Base-by-base conservation (phyloP, 208 protist genomes). In the Crithidia thermophila region DNA sequence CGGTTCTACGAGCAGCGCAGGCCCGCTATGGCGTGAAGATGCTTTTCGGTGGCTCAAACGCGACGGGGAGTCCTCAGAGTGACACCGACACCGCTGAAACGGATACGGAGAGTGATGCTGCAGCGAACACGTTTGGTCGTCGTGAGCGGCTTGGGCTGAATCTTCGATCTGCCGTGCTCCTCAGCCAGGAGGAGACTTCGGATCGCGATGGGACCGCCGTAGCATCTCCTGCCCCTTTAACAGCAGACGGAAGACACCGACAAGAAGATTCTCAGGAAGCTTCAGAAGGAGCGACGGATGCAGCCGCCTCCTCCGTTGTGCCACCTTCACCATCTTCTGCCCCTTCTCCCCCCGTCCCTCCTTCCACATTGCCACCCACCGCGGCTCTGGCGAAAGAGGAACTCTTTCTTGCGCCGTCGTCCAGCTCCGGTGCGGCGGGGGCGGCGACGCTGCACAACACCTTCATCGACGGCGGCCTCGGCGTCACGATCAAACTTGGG, bases 401-500 rank as follows among this genome's bases (percentile, higher is more conserved):
- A n/a, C n/a, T n/a, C n/a, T n/a, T n/a, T n/a, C n/a, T n/a, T n/a
- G n/a, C n/a, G n/a, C n/a, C n/a, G n/a, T n/a, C n/a, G n/a, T n/a
- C n/a, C n/a, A n/a, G n/a, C n/a, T n/a, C n/a, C n/a, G n/a, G n/a
- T n/a, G n/a, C n/a, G n/a, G 39, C 57, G 47, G 69, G 50, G 4
- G 51, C 18, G 4, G 65, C 52, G 3, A 5, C 30, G 18, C 42
- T 72, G n/a, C 50, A 47, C 60, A 40, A 27, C 60, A 39, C 34
- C 33, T 39, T 50, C 20, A 52, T 72, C 33, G 68, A 78, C 20
- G 37, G 61, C 20, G 57, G 74, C 18, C 20, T 80, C 39, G 52
- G 49, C 13, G 73, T 69, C 20, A 53, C 68, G 14, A 65, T 63
- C 37, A 61, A 43, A 14, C n/a, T 93, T 14, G 87, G 81, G 25